Evolutionary conservation across 169 alveolate genomes (phyloP), one percentile per base, ranked within the genome.

Genomic region (Nephromyces sp.): DNA sequence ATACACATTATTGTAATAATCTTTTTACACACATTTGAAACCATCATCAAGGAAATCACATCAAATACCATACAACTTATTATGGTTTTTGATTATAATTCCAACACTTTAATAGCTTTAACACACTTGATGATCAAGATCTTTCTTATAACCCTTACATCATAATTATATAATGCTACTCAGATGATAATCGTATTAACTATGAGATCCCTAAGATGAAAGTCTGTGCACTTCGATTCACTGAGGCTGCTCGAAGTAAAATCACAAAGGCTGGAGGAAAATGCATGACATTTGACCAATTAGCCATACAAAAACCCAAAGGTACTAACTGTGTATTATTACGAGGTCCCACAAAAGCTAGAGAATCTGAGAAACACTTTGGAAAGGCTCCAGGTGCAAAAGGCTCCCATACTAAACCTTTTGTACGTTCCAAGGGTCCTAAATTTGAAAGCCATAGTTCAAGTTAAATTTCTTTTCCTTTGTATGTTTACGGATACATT

Each of bases 231-330:
- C 87, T 96, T 77, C 92, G 95, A 66, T 93, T 95, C 88, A 87
- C 98, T 2, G 99, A 95, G 89, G 86, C 95, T n/a, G 99, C 99
- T 24, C 90, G 98, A 77, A 90, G 89, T 52, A 93, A 98, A 77
- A 92, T 96, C 75, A 75, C 75, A 70, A 90, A 87, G 79, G 95
- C 97, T 5, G 98, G 98, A n/a, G 99, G 99, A 62, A 94, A 94
- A 83, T 92, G 98, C 87, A 75, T 95, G 67, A 95, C 99, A 66
- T 95, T 97, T 79, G 99, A 97, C 79, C 95, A 94, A 79, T 87
- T 97, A 80, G 98, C 96, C 21, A 75, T 92, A 70, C 85, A 90
- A 61, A 70, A 87, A 69, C 98, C 98, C 25, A 43, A 68, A 29
- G 86, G 86, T 52, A 34, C 71, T 8, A 32, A 72, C 30, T 78